These are phyloP conservation scores for Fusarium robinianum DNA, from an alignment of 2,329 filamentous ascomycete genomes.

Conservation along the genomic window DNA sequence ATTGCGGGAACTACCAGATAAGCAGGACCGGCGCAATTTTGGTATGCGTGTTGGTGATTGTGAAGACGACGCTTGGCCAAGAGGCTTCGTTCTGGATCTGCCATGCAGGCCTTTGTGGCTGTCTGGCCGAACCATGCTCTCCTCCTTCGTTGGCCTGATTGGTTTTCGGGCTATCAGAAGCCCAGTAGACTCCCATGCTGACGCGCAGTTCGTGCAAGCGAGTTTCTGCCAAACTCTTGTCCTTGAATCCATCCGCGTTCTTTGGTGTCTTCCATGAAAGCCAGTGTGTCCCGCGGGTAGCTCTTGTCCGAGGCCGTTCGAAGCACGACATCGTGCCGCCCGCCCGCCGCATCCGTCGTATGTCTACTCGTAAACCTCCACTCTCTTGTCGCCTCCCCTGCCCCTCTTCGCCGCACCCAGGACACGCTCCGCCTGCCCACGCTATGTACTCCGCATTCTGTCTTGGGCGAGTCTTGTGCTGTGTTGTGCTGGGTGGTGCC, in stretches of 20 bases:
- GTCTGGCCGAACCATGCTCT: constrained; percentile 16
- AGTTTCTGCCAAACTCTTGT: no score
- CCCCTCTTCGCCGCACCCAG: constrained; percentile 20
- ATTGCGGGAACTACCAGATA: constrained; percentile 26
- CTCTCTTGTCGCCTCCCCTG: constrained; percentile 33
- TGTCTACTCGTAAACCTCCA: constrained; percentile 27
- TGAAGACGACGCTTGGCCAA: constrained; percentile 2
- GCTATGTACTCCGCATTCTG: constrained; percentile 12
- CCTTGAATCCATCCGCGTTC: background rate
- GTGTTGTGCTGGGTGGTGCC: background rate
- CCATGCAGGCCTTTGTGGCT: constrained; percentile 23
- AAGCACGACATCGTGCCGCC: constrained; percentile 37
- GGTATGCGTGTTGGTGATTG: constrained; percentile 18
- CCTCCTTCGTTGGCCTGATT: constrained; percentile 20
- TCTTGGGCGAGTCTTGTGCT: constrained; percentile 1
- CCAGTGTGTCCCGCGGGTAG: constrained; percentile 11
- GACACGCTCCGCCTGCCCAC: constrained; percentile 16
- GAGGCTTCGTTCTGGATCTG: constrained; percentile 21
- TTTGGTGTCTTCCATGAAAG: background rate
- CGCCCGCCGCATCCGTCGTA: constrained; percentile 34
- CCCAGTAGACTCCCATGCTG: no score
- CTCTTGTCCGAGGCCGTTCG: constrained; percentile 20
- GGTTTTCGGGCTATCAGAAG: constrained; percentile 25
- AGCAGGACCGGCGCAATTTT: background rate
- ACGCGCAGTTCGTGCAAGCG: background rate